Evolutionary conservation across 2,329 filamentous ascomycete species (phyloP).

Genomic region (Tolypocladium amazonense): DNA sequence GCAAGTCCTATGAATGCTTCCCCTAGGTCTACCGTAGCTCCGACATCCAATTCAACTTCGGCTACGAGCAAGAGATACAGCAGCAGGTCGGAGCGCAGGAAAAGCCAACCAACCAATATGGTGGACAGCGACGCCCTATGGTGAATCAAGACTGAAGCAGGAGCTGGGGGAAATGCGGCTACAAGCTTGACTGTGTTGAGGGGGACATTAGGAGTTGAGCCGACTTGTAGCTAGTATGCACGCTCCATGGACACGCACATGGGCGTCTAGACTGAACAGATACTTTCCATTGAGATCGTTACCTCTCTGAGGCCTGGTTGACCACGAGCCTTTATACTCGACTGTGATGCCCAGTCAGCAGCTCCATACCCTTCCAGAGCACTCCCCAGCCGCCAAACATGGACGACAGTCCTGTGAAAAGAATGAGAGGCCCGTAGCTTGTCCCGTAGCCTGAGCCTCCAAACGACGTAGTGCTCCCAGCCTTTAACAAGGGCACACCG

Average conservation of each 20-base stretch:
- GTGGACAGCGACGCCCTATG: conserved; percentile 11
- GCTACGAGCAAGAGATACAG: conserved; percentile 4
- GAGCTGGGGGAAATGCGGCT: neutral
- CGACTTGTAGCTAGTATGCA: neutral
- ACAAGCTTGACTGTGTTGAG: neutral
- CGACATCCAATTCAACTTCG: conserved; percentile 5
- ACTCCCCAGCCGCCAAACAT: conserved; percentile 6
- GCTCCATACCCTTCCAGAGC: conserved; percentile 1
- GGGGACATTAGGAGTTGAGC: neutral
- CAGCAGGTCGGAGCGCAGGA: conserved; percentile 4
- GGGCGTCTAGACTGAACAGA: too few relatives aligned
- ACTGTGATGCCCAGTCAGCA: neutral
- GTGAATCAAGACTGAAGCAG: conserved; percentile 1
- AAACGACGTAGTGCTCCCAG: neutral
- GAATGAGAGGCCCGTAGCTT: conserved; percentile 7
- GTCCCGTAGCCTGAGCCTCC: conserved; percentile 5
- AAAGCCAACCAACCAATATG: conserved; percentile 2
- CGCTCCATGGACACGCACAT: too few relatives aligned
- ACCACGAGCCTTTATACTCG: too few relatives aligned
- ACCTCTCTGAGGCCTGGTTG: too few relatives aligned
- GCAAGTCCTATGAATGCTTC: conserved; percentile 9
- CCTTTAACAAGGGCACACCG: conserved; percentile 5
- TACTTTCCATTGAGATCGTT: too few relatives aligned
- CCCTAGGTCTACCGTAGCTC: conserved; percentile 5
- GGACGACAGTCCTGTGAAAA: conserved; percentile 7